Evolutionary conservation across 768 basidiomycete genomes (phyloP).

Genomic region (Tulasnella sp.): DNA sequence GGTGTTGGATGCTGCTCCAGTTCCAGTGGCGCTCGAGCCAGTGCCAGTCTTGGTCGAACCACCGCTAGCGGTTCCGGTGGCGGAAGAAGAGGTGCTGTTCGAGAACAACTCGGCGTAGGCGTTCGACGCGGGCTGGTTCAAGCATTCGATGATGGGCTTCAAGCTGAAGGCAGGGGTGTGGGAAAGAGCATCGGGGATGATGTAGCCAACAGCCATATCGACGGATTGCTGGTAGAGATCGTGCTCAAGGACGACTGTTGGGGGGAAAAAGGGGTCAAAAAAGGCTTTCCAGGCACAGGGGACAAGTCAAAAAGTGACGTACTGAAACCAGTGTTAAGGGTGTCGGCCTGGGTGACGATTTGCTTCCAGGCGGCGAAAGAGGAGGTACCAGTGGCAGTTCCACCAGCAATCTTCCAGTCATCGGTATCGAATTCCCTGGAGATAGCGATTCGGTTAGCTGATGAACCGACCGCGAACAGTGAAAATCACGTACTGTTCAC

Average conservation of each 20-base stretch:
- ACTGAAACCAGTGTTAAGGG: conserved; percentile 50
- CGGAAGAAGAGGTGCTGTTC: conserved; percentile 18
- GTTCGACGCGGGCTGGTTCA: conserved; percentile 26
- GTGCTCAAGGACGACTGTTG: conserved; percentile 66
- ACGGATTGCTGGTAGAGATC: conserved; percentile 58
- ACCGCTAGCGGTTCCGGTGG: not conserved
- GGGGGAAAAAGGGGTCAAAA: not conserved
- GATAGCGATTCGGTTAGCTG: conserved; percentile 24
- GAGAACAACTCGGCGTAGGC: conserved; percentile 38
- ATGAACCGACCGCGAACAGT: not conserved
- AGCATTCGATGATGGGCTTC: conserved; percentile 25
- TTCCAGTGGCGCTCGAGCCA: not conserved
- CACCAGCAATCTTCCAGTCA: conserved; percentile 84
- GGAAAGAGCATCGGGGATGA: conserved; percentile 33
- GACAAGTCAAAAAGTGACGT: not conserved
- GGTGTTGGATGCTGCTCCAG: not conserved
- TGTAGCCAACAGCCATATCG: conserved; percentile 42
- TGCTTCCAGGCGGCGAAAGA: conserved; percentile 60
- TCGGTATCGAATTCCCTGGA: conserved; percentile 58
- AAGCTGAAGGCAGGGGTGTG: conserved; percentile 16
- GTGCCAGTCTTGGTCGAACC: not conserved
- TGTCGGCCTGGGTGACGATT: conserved; percentile 63
- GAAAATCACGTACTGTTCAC: not conserved
- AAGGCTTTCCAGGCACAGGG: not conserved
- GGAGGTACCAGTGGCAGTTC: conserved; percentile 54